Evolutionary conservation across 257 asterid species (phyloP), one percentile per base, ranked within the genome.

Genomic region (Jasminum sambac): DNA sequence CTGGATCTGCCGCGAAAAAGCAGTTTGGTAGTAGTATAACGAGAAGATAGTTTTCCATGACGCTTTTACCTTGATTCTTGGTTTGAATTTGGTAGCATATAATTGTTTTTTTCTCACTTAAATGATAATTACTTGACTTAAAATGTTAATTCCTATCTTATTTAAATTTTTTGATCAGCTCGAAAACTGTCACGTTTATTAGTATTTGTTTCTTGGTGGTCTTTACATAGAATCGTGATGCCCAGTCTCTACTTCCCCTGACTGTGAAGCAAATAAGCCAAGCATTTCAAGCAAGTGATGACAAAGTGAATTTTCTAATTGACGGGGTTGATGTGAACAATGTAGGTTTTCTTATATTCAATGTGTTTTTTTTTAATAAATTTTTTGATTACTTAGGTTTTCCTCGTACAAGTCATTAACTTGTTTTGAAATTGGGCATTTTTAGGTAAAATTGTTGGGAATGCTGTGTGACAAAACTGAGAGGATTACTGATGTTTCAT

Each of bases 211-310:
- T 68, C 11, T 46, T 57, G 62, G 60, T 42, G 41, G 66, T 25
- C 50, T 66, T 67, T 76, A 37, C 72, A 77, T 84, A 93, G 98
- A 93, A 68, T 75, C 97, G 97, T 4, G 98, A 93, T n/a, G 48
- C 87, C 24, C 92, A 89, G 81, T 72, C 88, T 41, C 77, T 93
- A 77, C 82, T 80, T 79, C 96, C 98, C 30, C 68, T 93, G 41
- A 90, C 97, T 0, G 92, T 89, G 86, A 93, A 93, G 87, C 98
- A 90, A 82, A 88, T 92, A 60, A 79, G 74, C 14, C 90, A 85
- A 52, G 89, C 96, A n/a, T 80, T 84, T 72, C 87, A 80, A 37
- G 76, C 90, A 16, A 84, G 86, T 66, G 96, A 90, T 44, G 96
- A 84, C 63, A 90, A 84, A 81, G 77, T 77, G 36, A 88, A 81